phyloP scores from a whole-genome alignment of 2,329 filamentous ascomycete species.

The Plectosphaerella cucumerina region DNA sequence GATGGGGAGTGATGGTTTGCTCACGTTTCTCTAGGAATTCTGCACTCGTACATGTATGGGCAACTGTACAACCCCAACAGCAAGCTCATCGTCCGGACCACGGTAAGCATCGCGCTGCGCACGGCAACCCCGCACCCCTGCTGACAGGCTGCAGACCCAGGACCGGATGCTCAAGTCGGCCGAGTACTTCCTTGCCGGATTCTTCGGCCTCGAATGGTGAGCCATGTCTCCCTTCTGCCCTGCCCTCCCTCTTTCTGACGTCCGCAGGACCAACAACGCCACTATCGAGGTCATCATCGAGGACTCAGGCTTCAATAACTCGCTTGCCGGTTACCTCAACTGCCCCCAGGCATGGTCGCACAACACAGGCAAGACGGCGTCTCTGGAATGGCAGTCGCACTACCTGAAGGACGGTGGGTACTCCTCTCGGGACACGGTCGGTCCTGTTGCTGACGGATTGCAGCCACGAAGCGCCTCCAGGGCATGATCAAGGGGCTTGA shows the following conservation, averaged over 20 bases:
- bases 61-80: conserved; percentile 66
- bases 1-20: neutral
- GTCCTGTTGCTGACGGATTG: neutral
- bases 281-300: conserved; percentile 73
- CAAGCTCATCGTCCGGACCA: conserved; percentile 71
- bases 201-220: conserved; percentile 69
- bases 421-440: neutral
- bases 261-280: conserved; percentile 56
- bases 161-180: conserved; percentile 74
- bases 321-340: conserved; percentile 61
- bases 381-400: conserved; percentile 53
- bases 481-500: conserved; percentile 51
- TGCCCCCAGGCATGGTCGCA: conserved; percentile 59
- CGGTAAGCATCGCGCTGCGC: conserved; percentile 30
- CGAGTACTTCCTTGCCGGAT: conserved; percentile 74
- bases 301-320: conserved; percentile 61
- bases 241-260: neutral
- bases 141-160: conserved; percentile 47
- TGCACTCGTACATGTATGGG: conserved; percentile 71
- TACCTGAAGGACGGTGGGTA: conserved; percentile 58
- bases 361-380: conserved; percentile 47
- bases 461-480: conserved; percentile 56
- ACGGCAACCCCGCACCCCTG: neutral
- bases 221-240: conserved; percentile 2
- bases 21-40: conserved; percentile 39